phyloP scores from a whole-genome alignment of 306 rosid species.

The Canavalia gladiata region DNA sequence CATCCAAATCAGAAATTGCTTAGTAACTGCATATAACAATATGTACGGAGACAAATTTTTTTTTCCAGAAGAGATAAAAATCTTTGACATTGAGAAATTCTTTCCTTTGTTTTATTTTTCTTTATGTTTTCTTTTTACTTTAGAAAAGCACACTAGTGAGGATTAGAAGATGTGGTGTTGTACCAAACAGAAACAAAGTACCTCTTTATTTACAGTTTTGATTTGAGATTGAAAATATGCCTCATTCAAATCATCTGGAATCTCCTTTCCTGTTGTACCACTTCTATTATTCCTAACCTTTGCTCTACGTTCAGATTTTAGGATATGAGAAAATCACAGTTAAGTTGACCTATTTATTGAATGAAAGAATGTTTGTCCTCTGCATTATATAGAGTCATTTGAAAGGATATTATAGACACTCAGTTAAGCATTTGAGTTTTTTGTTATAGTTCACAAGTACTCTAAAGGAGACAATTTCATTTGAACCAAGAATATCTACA shows the following conservation, averaged over 20 bases:
- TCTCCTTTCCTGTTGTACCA: neutral
- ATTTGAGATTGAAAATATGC: slow-evolving; percentile 16
- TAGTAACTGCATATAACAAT: neutral
- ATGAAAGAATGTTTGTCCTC: slow-evolving; percentile 1
- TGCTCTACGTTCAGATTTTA: neutral
- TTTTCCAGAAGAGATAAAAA: slow-evolving; percentile 20
- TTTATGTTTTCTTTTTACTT: neutral
- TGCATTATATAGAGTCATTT: neutral
- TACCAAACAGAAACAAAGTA: slow-evolving; percentile 3
- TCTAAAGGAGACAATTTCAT: too few relatives aligned
- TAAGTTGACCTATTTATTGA: slow-evolving; percentile 23
- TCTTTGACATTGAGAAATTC: slow-evolving; percentile 16
- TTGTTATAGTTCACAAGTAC: too few relatives aligned
- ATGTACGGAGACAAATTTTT: slow-evolving; percentile 4
- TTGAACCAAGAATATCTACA: too few relatives aligned
- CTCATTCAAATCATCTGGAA: neutral
- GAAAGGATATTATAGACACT: neutral
- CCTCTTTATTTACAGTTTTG: neutral
- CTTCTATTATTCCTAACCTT: neutral
- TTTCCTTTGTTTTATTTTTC: neutral
- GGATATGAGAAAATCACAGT: slow-evolving; percentile 5
- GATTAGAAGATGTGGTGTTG: neutral
- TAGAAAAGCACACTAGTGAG: neutral
- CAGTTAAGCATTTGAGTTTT: slow-evolving; percentile 18
- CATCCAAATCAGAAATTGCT: slow-evolving; percentile 38